Conservation (phyloP, 352 stramenopile genomes). For the Pythium pyrilobum region DNA sequence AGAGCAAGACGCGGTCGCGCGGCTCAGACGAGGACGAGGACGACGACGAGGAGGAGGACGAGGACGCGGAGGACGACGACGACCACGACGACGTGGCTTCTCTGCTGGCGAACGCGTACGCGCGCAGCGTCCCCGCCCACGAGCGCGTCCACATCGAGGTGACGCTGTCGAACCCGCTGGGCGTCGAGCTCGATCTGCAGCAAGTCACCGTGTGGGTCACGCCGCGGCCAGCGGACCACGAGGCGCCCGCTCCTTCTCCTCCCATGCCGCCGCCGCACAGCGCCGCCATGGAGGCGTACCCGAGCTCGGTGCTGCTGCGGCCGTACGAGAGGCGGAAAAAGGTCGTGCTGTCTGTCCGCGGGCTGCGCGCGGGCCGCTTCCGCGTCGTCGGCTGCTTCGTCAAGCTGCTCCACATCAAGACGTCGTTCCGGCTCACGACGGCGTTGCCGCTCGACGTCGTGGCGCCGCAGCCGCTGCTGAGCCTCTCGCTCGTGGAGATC, state of each 20-base stretch:
- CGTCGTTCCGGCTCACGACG: slow-evolving; percentile 32
- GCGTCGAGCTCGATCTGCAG: slow-evolving; percentile 56
- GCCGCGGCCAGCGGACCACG: too few species aligned
- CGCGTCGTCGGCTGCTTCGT: slow-evolving; percentile 54
- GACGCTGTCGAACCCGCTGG: slow-evolving; percentile 58
- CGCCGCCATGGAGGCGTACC: slow-evolving; percentile 45
- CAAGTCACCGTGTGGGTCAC: slow-evolving; percentile 54
- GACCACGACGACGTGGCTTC: slow-evolving; percentile 13
- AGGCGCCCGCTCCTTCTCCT: background rate
- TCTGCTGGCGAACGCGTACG: slow-evolving; percentile 12
- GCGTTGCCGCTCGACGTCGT: slow-evolving; percentile 37
- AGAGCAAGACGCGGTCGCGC: background rate
- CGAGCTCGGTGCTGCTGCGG: slow-evolving; percentile 37
- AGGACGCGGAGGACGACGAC: slow-evolving; percentile 6
- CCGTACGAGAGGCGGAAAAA: slow-evolving; percentile 49
- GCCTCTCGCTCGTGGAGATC: slow-evolving; percentile 43
- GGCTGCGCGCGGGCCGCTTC: slow-evolving; percentile 36
- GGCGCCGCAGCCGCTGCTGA: slow-evolving; percentile 35
- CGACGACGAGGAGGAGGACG: slow-evolving; percentile 19
- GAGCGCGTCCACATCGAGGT: slow-evolving; percentile 59
- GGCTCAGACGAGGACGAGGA: slow-evolving; percentile 9
- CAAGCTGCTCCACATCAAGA: slow-evolving; percentile 55
- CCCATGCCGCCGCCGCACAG: background rate
- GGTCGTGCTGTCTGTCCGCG: slow-evolving; percentile 42
- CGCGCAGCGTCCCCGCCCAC: slow-evolving; percentile 42